Evolutionary conservation across 768 basidiomycete genomes (phyloP), one percentile per base, ranked within the genome.

Genomic region (Collybia sordida): DNA sequence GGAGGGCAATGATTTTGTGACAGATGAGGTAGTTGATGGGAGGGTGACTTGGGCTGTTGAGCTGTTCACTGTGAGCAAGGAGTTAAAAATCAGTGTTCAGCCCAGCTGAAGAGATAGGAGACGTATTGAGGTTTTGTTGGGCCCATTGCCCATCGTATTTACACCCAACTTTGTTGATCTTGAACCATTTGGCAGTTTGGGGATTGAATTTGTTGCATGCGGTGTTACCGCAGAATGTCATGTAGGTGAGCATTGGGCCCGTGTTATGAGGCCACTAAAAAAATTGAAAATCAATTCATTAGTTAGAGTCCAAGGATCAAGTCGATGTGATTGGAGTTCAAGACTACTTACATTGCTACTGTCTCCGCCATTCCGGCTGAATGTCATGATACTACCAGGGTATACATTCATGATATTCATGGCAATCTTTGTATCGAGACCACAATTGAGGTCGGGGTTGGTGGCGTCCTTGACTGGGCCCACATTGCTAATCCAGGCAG

Each of bases 1-100:
- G 90, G 12, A 91, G 79, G 8, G 85, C 84, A 62, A 91, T 84
- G 65, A 91, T 85, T 63, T 92, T 89, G 63, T 89, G 83, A 1
- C 89, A 85, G 60, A 90, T 64, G 51, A 92, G 72, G 64, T 91
- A 91, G 56, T 85, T 80, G 64, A 52, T 1, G 83, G 83, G 41
- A 85, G 58, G 0, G 66, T 72, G 1, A 78, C 65, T 12, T 60
- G 69, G 0, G 74, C 73, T 2, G 72, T 62, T 2, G 45, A 56
- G 7, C 81, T 77, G 6, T 64, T 54, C 67, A 75, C 78, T 76
- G 54, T 35, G 34, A 31, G 28, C 17, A 18, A 31, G 0, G 3
- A 36, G n/a, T n/a, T 35, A 28, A 34, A n/a, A n/a, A 19, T 4
- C 22, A 19, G 11, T 22, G 8, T 19, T 19, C 9, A 18, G 19